These are phyloP conservation scores for Candida peoriensis DNA, from an alignment of 805 yeast genomes.

Conservation along the genomic window DNA sequence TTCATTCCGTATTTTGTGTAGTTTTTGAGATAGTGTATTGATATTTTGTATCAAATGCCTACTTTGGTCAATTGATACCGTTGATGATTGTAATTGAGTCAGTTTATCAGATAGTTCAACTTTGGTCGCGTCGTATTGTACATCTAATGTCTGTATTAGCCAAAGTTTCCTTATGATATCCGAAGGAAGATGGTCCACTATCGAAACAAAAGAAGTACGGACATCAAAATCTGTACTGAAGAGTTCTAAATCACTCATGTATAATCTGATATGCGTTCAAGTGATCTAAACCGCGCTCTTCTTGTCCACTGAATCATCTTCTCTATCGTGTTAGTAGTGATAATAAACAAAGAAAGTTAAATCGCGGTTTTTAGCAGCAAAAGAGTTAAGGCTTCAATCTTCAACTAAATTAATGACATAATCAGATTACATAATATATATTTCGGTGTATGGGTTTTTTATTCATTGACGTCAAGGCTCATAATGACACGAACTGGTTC, in stretches of 20 bases:
- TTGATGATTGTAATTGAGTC: constrained; percentile 8
- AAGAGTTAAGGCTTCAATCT: too few species aligned
- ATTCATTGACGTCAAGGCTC: too few species aligned
- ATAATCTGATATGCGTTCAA: too few species aligned
- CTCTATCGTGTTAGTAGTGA: too few species aligned
- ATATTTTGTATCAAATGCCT: constrained; percentile 5
- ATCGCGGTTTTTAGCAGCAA: too few species aligned
- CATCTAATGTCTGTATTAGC: constrained; percentile 33
- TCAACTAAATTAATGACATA: too few species aligned
- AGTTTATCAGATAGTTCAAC: constrained; percentile 13
- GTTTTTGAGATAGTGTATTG: constrained; percentile 9
- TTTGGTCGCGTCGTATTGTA: constrained; percentile 14
- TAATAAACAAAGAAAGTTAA: too few species aligned
- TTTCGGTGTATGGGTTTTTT: too few species aligned
- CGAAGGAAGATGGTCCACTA: constrained; percentile 39
- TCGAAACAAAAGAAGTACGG: constrained; percentile 32
- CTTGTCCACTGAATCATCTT: too few species aligned
- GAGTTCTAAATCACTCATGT: not conserved
- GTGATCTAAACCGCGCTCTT: too few species aligned
- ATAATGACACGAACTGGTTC: too few species aligned
- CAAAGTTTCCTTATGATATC: constrained; percentile 38
- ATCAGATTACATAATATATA: too few species aligned
- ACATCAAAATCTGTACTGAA: constrained; percentile 26
- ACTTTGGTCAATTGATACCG: constrained; percentile 6
- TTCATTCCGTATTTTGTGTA: constrained; percentile 23